Conservation (phyloP, 108 stramenopile genomes). For the Pseudonitzschia multiseries region DNA sequence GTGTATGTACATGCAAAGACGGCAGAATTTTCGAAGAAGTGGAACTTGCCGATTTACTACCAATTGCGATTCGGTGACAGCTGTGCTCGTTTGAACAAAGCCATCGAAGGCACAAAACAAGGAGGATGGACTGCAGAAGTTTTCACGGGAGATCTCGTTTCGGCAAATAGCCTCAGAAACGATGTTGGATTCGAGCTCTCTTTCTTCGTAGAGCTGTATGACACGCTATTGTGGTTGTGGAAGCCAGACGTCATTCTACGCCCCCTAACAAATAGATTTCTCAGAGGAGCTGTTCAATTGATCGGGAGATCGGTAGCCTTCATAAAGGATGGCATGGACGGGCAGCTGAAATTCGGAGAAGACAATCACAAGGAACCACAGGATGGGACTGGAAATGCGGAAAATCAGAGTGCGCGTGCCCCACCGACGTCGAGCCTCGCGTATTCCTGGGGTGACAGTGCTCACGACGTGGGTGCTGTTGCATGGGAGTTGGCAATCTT, state of each 20-base stretch:
- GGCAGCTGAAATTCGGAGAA: constrained; percentile 72
- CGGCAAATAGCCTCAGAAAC: constrained; percentile 39
- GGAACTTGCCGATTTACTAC: constrained; percentile 91
- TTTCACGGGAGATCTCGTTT: constrained; percentile 54
- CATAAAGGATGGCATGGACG: constrained; percentile 71
- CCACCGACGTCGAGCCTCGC: constrained; percentile 30
- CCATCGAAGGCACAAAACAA: constrained; percentile 52
- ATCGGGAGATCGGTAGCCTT: constrained; percentile 73
- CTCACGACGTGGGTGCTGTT: constrained; percentile 75
- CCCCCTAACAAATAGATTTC: constrained; percentile 71
- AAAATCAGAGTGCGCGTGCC: constrained; percentile 22
- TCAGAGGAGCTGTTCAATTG: constrained; percentile 77
- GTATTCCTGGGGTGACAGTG: constrained; percentile 76
- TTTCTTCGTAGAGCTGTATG: constrained; percentile 80
- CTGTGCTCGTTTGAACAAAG: constrained; percentile 74
- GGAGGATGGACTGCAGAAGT: constrained; percentile 82
- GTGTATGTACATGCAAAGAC: constrained; percentile 79
- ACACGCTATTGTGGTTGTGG: constrained; percentile 54
- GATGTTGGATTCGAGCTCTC: constrained; percentile 71
- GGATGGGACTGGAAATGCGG: constrained; percentile 23
- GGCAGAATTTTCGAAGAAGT: constrained; percentile 79
- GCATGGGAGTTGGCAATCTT: constrained; percentile 86
- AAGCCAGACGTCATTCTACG: constrained; percentile 27
- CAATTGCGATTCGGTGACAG: constrained; percentile 86
- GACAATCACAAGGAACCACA: constrained; percentile 16